Conservation (phyloP, 1,284 basidiomycete species). For the Boletus smithii region DNA sequence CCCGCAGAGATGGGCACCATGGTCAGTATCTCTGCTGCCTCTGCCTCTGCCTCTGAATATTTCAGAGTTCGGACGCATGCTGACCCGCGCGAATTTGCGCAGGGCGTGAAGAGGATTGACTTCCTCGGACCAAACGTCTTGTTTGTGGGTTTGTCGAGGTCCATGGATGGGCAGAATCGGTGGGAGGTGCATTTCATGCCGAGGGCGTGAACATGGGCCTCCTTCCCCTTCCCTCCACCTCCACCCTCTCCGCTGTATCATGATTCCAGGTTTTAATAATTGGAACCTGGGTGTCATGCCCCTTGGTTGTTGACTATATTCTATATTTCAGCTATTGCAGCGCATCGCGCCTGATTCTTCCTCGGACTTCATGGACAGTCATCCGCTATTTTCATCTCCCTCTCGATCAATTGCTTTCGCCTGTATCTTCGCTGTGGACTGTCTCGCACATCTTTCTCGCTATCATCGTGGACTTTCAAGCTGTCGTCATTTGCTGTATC, state of each 20-base stretch:
- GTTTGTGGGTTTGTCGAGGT: conserved; percentile 26
- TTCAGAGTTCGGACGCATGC: conserved; percentile 28
- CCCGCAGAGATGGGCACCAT: conserved; percentile 25
- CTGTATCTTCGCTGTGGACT: conserved; percentile 15
- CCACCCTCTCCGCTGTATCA: conserved; percentile 2
- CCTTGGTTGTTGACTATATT: conserved; percentile 10
- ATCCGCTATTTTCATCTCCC: conserved; percentile 1
- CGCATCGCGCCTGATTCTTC: neutral
- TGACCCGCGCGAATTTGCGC: conserved; percentile 35
- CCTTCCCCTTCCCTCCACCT: too few species aligned
- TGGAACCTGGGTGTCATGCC: conserved; percentile 14
- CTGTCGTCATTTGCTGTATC: conserved; percentile 19
- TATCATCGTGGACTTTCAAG: conserved; percentile 15
- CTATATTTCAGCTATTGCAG: conserved; percentile 22
- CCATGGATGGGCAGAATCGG: conserved; percentile 22
- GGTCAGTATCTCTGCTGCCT: conserved; percentile 19
- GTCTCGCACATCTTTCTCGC: conserved; percentile 3
- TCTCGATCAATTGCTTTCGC: conserved; percentile 4
- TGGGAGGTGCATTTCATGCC: conserved; percentile 29
- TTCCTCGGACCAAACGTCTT: conserved; percentile 33
- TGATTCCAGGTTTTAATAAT: conserved; percentile 18
- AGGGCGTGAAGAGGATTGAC: conserved; percentile 34
- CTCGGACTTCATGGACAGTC: conserved; percentile 17
- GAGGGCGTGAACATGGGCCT: conserved; percentile 12
- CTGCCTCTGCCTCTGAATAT: conserved; percentile 27